These are phyloP conservation scores for Castanea sativa DNA, from an alignment of 306 rosid species.

Conservation along the genomic window DNA sequence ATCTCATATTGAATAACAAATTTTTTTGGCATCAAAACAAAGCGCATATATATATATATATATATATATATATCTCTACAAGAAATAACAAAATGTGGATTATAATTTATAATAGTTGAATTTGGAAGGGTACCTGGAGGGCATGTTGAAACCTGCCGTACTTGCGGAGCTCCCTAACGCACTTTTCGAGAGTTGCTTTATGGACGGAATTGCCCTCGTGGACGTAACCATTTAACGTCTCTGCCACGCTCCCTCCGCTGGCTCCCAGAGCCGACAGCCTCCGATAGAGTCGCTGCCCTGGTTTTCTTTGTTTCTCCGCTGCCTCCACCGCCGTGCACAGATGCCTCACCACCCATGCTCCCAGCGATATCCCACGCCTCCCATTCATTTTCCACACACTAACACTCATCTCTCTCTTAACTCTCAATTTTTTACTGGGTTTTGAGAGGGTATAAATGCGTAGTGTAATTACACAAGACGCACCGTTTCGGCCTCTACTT, in stretches of 20 bases:
- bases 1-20: too few relatives aligned
- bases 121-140: conserved; percentile 50
- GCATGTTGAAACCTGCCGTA: conserved; percentile 47
- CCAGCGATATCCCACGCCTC: conserved; percentile 32
- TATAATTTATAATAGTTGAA: background rate
- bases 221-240: conserved; percentile 54
- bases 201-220: conserved; percentile 50
- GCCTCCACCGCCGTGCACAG: conserved; percentile 26
- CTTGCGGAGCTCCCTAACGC: conserved; percentile 62
- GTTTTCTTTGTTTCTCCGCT: background rate
- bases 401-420: background rate
- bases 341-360: conserved; percentile 36
- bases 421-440: background rate
- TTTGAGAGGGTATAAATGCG: conserved; percentile 19
- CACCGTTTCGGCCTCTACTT: too few relatives aligned
- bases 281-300: conserved; percentile 37
- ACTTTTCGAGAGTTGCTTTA: conserved; percentile 42
- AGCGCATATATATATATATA: too few relatives aligned
- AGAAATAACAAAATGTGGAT: background rate
- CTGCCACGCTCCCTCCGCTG: conserved; percentile 53
- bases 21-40: too few relatives aligned
- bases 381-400: conserved; percentile 36
- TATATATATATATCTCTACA: too few relatives aligned
- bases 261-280: conserved; percentile 53
- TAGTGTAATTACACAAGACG: too few relatives aligned